Conservation (phyloP, 805 yeast genomes). For the Metschnikowia picachoensis region DNA sequence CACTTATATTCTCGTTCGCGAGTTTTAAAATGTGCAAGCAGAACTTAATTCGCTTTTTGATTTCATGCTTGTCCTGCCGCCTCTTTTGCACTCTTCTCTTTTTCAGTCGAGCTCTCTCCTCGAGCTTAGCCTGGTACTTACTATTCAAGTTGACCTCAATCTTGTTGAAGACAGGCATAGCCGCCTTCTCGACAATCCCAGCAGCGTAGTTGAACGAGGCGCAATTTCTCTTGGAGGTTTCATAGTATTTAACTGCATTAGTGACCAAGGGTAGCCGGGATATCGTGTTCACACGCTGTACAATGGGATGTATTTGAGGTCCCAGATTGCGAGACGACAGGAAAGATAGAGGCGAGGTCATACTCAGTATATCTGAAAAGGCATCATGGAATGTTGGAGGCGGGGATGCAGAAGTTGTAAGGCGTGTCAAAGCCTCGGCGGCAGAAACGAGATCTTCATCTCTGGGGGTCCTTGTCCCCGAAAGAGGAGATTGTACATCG, state of each 20-base stretch:
- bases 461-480: background rate
- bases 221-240: constrained; percentile 42
- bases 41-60: constrained; percentile 70
- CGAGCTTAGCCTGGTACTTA: constrained; percentile 30
- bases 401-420: constrained; percentile 25
- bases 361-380: constrained; percentile 6
- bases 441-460: constrained; percentile 33
- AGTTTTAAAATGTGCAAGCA: constrained; percentile 74
- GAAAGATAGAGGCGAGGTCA: constrained; percentile 14
- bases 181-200: constrained; percentile 54
- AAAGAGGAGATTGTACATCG: background rate
- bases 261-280: constrained; percentile 41
- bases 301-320: constrained; percentile 34
- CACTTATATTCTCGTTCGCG: constrained; percentile 73
- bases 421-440: constrained; percentile 40
- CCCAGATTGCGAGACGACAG: constrained; percentile 13
- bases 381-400: constrained; percentile 12
- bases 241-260: constrained; percentile 47
- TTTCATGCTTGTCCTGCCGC: constrained; percentile 44
- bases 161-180: constrained; percentile 49
- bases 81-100: constrained; percentile 9
- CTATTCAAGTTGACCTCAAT: constrained; percentile 44
- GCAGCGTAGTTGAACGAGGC: constrained; percentile 58
- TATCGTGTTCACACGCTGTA: constrained; percentile 35
- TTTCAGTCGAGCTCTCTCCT: constrained; percentile 16